Conservation (phyloP, 345 rosid species). For the Erucastrum elatum region DNA sequence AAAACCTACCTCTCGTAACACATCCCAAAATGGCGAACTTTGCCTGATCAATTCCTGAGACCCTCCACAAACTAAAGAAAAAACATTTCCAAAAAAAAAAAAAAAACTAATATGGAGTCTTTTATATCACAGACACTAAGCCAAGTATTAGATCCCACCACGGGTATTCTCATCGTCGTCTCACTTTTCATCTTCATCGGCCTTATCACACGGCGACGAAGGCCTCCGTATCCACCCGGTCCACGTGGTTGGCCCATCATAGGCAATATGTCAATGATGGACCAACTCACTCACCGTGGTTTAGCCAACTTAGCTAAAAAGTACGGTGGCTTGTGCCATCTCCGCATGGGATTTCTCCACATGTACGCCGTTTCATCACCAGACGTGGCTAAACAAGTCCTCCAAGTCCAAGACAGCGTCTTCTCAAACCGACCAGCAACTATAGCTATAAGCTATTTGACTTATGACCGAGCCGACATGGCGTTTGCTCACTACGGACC, state of each 20-base stretch:
- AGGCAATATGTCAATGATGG: conserved; percentile 89
- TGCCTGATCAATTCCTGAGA: conserved; percentile 15
- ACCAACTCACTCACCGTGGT: conserved; percentile 91
- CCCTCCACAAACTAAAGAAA: conserved; percentile 15
- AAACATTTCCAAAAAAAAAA: background rate
- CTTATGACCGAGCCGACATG: conserved; percentile 90
- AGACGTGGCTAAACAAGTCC: conserved; percentile 71
- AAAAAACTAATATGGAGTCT: conserved; percentile 34
- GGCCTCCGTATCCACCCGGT: conserved; percentile 77
- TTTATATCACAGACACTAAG: conserved; percentile 34
- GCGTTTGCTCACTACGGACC: conserved; percentile 98
- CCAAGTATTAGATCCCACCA: conserved; percentile 33
- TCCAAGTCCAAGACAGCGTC: conserved; percentile 80
- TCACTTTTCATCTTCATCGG: conserved; percentile 52
- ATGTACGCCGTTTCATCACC: conserved; percentile 72
- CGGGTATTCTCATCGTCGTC: conserved; percentile 38
- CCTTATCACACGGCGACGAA: conserved; percentile 40
- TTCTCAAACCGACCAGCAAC: conserved; percentile 92
- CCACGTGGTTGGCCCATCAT: conserved; percentile 82
- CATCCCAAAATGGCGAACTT: conserved; percentile 21
- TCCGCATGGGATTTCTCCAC: conserved; percentile 74
- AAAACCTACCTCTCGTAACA: conserved; percentile 31
- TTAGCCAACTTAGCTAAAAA: conserved; percentile 58
- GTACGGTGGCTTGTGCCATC: conserved; percentile 84
- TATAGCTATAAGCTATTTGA: conserved; percentile 76